Evolutionary conservation across 169 alveolate genomes (phyloP), one percentile per base, ranked within the genome.

Genomic region (Cytauxzoon felis): DNA sequence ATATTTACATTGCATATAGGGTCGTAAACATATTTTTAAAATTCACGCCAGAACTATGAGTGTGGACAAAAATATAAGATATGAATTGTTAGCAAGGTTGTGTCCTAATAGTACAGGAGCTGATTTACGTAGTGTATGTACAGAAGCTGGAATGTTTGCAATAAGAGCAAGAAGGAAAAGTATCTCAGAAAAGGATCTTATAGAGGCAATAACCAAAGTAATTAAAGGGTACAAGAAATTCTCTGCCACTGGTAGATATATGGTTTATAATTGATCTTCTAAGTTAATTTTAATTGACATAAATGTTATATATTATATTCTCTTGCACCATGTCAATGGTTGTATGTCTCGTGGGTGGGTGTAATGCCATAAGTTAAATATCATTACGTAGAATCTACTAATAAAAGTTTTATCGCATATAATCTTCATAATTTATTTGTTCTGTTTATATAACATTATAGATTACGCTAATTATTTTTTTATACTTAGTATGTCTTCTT

Each of bases 61-160:
- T 64, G 91, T 94, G 92, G 98, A 95, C 51, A 90, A 85, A 91
- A 88, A 95, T 78, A 95, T 96, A 45, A 80, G 99, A 49, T 96
- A 91, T 89, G 99, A 97, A 88, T 91, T 96, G 54, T 87, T 97
- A 49, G 98, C 99, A 7, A 88, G 99, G 61, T 90, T 95, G 45
- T 96, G 99, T 62, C 98, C 98, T 21, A 97, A 96, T 80, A 89
- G 98, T 70, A 96, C 99, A 16, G 99, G 99, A 8, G 99, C 99
- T 6, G 99, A 97, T 68, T 88, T 96, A 51, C 90, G 98, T 83
- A 87, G 98, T 50, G 99, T 97, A 29, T 96, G 99, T 80, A 96
- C 99, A 4, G 99, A 97, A 80, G 99, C 99, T 33, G 99, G 99
- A 21, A 96, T 97, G 98, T 95, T 94, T 65, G 99, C 99, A 11